Conservation (phyloP, 176 grass and related monocot species). For the Eleusine coracana region DNA sequence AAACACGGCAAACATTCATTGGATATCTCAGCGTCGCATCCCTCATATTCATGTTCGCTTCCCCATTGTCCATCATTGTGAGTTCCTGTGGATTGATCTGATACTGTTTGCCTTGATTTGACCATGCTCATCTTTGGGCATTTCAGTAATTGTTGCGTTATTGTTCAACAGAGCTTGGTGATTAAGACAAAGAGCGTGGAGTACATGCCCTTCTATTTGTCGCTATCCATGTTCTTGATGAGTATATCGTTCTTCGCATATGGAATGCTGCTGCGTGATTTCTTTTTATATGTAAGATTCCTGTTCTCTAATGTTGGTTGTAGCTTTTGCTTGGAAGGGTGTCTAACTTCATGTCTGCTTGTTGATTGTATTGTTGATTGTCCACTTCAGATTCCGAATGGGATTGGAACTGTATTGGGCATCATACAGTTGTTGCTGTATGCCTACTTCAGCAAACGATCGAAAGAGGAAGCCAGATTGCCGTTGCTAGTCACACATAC, state of each 20-base stretch:
- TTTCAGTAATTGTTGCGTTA: neutral
- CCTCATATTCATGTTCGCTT: slow-evolving; percentile 94
- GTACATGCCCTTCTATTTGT: slow-evolving; percentile 97
- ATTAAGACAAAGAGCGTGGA: slow-evolving; percentile 86
- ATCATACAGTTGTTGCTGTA: slow-evolving; percentile 72
- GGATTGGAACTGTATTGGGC: slow-evolving; percentile 81
- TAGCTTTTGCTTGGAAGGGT: slow-evolving; percentile 35
- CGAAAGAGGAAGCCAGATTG: slow-evolving; percentile 38
- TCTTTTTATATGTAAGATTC: slow-evolving; percentile 93
- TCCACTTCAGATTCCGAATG: slow-evolving; percentile 79
- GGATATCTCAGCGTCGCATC: slow-evolving; percentile 92
- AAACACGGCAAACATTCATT: slow-evolving; percentile 58
- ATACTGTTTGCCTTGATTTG: neutral
- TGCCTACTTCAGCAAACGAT: slow-evolving; percentile 71
- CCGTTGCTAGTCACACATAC: slow-evolving; percentile 64
- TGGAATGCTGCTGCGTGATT: slow-evolving; percentile 73
- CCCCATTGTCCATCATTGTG: slow-evolving; percentile 88
- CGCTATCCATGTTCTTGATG: slow-evolving; percentile 91
- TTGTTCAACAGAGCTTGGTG: slow-evolving; percentile 75
- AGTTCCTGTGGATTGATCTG: slow-evolving; percentile 2
- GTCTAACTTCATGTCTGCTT: neutral
- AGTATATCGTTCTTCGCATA: slow-evolving; percentile 86
- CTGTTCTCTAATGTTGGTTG: neutral
- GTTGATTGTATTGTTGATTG: slow-evolving; percentile 22
- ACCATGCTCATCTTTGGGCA: neutral